Conservation (phyloP, 1,139 yeast genomes). For the Lodderomyces jiufengensis region DNA sequence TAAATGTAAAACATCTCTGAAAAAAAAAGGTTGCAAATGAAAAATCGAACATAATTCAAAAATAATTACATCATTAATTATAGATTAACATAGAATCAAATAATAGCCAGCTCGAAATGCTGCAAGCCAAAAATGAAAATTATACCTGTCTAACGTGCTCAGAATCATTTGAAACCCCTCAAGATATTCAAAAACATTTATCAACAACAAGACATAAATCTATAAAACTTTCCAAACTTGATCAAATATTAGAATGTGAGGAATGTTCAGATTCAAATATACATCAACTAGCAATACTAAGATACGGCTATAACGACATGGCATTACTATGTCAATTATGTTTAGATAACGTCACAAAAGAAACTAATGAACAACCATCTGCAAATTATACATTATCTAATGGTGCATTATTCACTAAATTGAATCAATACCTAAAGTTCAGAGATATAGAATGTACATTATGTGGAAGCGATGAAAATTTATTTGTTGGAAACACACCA, state of each 20-base stretch:
- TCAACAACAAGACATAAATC: slow-evolving; percentile 53
- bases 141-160: slow-evolving; percentile 32
- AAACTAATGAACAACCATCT: slow-evolving; percentile 35
- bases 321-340: slow-evolving; percentile 48
- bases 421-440: slow-evolving; percentile 45
- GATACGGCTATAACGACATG: slow-evolving; percentile 58
- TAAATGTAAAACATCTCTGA: too few species aligned
- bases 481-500: slow-evolving; percentile 33
- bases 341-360: slow-evolving; percentile 29
- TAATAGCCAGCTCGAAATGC: too few species aligned
- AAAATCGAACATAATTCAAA: not conserved
- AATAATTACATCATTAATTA: slow-evolving; percentile 1
- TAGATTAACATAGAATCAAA: too few species aligned
- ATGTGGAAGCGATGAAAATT: slow-evolving; percentile 40
- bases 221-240: slow-evolving; percentile 26
- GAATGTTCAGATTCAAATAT: slow-evolving; percentile 54
- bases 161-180: slow-evolving; percentile 17
- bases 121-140: not conserved
- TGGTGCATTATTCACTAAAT: slow-evolving; percentile 50
- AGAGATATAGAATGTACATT: slow-evolving; percentile 47
- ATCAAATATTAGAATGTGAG: slow-evolving; percentile 51
- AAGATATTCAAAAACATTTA: slow-evolving; percentile 40
- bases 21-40: not conserved
- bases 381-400: slow-evolving; percentile 51
- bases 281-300: slow-evolving; percentile 47